Conservation (phyloP, 2,329 filamentous ascomycete species). For the Fusarium liriodendri region DNA sequence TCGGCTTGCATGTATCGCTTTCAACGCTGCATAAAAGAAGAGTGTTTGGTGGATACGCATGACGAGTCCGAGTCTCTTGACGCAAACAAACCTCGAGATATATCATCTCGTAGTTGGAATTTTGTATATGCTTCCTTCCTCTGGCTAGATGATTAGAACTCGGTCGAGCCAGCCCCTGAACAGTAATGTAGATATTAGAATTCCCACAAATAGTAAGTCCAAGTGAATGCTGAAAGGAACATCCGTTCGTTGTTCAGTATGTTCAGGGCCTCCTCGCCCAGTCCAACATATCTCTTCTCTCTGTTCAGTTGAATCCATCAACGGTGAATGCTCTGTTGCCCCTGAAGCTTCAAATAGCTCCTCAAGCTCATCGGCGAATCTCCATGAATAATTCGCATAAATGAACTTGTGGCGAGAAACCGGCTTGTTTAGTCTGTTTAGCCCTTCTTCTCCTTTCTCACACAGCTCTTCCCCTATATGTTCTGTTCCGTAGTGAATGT, state of each 20-base stretch:
- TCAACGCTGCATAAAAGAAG: not conserved
- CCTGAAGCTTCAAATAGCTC: not conserved
- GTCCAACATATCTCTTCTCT: not conserved
- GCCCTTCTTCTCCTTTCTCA: not conserved
- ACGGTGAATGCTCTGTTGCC: not conserved
- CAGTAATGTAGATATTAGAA: not conserved
- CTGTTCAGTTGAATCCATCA: not conserved
- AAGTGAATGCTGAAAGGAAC: not conserved
- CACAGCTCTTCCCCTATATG: not conserved
- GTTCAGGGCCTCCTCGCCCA: not conserved
- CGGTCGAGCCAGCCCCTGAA: not conserved
- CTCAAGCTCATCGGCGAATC: not conserved
- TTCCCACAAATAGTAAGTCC: no score
- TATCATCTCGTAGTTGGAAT: not conserved
- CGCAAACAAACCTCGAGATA: not conserved
- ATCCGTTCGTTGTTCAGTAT: not conserved
- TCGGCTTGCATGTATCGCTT: not conserved
- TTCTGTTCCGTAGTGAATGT: not conserved
- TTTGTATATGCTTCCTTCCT: not conserved
- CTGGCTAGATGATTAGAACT: not conserved
- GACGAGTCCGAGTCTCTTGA: not conserved
- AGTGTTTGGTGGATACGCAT: not conserved
- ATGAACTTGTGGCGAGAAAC: not conserved
- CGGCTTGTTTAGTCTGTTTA: not conserved
- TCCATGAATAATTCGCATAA: not conserved